Base-by-base conservation (phyloP, 2,329 filamentous ascomycete genomes). In the Talaromyces sp. region DNA sequence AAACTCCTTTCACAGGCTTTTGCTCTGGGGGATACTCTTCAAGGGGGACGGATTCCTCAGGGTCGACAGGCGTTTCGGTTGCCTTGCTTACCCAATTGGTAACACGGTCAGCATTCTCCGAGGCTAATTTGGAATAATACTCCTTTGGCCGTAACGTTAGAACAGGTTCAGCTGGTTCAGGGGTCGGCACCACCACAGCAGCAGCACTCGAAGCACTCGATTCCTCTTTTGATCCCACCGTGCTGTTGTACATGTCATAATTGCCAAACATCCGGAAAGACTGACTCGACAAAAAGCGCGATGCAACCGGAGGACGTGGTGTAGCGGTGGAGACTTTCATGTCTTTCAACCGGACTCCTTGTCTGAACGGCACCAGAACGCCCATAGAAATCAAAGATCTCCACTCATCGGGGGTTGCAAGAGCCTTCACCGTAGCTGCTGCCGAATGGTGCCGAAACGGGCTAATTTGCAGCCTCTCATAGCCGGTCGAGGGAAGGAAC, bases 71-170 rank as follows among this genome's bases (percentile, higher is more conserved):
- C 22, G 27, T 53, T 19, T 59, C 40, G 1, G 19, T 45, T 25
- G 27, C 56, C 43, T n/a, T 51, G 43, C 17, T 59, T n/a, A 66
- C 53, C 64, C 64, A 66, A 11, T 43, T 38, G 6, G 43, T 58
- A 1, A 66, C 59, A n/a, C 40, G 64, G 17, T 40, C 60, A 19
- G 53, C 54, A 17, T 54, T 66, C 38, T 66, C 64, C 4, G 53
- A 56, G 10, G 51, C 17, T 22, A 61, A 6, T 2, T 40, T 19
- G 19, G 40, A 11, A 10, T n/a, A 22, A 13, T 47, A 31, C 3
- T 19, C 49, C n/a, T 34, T 40, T 29, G 58, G 49, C 5, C 31
- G 36, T 15, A 54, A 7, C 6, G 34, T 6, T 10, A 45, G 22
- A 8, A 22, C 15, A 27, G 15, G 25, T 38, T 29, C 31, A n/a